Base-by-base conservation (phyloP, 495 filamentous ascomycete species). In the Annulohypoxylon stygium region DNA sequence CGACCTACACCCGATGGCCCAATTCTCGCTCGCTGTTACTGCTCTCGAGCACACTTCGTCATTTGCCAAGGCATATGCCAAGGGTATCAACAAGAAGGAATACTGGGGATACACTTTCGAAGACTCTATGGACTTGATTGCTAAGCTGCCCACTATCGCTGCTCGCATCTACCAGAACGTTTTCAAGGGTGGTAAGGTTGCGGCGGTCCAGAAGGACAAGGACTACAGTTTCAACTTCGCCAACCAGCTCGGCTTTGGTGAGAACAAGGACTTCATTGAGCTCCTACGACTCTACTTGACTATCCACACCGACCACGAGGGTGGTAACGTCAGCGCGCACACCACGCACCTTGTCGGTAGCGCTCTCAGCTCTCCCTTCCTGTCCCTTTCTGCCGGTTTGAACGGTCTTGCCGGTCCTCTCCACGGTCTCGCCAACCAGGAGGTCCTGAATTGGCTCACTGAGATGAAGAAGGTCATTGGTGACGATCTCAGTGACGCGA, bases 91-190 rank as follows among this genome's bases (percentile, higher is more conserved):
- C 88, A 99, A 99, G 91, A 92, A 92, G 83, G 93, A 98, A 73
- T 99, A 99, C 92, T 99, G 96, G 96, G 90, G 89, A 84, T 93
- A 98, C 88, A 97, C 96, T 75, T 99, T 97, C 79, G 96, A 99
- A 89, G 96, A 99, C 86, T 97, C 95, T 65, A 98, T 99, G 96
- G 95, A 99, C 86, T 87, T 98, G 80, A 98, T 99, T 83, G 97
- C 96, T 82, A 99, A 98, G 91, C 93, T 99, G 73, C 96, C 96
- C 77, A 97, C 93, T 80, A 98, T 99, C 77, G 97, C 96, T 65
- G 86, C 97, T 63, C 92, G 93, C 86, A 98, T 99, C 88, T 99
- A 99, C 91, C 95, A 95, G 84, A 99, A 99, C 82, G 91, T 98
- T 80, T 99, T 93, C 93, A 97, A 98, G 88, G 97, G 97, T 81